These are phyloP conservation scores for Stephania yunnanensis DNA, from an alignment of 164 flowering plant genomes.

Conservation along the genomic window DNA sequence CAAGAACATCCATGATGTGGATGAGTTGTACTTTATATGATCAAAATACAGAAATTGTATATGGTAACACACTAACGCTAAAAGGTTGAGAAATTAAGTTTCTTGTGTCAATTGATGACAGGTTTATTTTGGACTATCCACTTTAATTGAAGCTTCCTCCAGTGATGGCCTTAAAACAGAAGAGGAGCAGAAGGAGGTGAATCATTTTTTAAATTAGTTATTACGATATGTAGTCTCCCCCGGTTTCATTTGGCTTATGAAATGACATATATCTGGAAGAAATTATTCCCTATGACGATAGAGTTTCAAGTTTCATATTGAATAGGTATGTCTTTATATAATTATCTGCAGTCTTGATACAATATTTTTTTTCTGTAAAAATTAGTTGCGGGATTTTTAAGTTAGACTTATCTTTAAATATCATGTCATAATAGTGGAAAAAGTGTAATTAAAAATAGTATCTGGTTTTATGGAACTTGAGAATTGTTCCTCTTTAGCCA, in stretches of 20 bases:
- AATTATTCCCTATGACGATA: not conserved
- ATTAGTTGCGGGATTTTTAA: not conserved
- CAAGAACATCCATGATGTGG: not conserved
- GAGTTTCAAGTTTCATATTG: not conserved
- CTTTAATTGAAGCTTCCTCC: conserved; percentile 77
- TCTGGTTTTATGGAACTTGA: not conserved
- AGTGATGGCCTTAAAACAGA: conserved; percentile 70
- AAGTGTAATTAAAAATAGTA: not conserved
- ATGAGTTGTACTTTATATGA: not conserved
- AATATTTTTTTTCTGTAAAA: too few species aligned
- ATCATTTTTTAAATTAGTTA: not conserved
- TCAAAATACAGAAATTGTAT: not conserved
- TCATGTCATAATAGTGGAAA: not conserved
- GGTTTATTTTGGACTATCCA: conserved; percentile 92
- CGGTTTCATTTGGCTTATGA: not conserved
- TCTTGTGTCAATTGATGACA: conserved; percentile 29
- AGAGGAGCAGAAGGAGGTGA: conserved; percentile 91
- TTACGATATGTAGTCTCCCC: not conserved
- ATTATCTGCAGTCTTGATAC: not conserved
- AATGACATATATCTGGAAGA: not conserved
- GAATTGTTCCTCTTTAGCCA: not conserved
- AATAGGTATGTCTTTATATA: not conserved
- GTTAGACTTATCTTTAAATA: not conserved
- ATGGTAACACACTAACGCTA: not conserved
- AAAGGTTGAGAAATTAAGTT: not conserved